A percentile compares a stretch with the other conserved stretches of the same genome.
Evolutionary conservation across 2,329 filamentous ascomycete species (phyloP).

Genomic region (Cryphonectria naterciae): DNA sequence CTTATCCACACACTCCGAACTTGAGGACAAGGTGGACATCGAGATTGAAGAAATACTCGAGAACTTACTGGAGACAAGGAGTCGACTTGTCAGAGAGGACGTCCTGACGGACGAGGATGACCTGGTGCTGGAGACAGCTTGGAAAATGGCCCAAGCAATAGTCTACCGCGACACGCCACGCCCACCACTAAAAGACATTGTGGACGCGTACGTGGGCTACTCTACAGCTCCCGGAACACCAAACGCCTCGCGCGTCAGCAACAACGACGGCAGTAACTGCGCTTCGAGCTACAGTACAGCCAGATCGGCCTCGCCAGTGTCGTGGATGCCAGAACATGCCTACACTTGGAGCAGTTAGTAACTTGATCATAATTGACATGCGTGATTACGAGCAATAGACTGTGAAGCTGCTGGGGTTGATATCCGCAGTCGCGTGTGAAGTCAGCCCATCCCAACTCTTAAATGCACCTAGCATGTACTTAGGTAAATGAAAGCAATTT

Average conservation of each 20-base stretch:
- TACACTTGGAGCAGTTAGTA: neutral
- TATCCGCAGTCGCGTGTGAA: too few relatives aligned
- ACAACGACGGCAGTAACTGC: neutral
- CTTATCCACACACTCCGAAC: neutral
- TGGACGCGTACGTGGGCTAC: neutral
- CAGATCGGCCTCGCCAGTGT: neutral
- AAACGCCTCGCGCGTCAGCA: neutral
- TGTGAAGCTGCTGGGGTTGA: too few relatives aligned
- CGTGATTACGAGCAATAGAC: too few relatives aligned
- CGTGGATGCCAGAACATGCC: neutral
- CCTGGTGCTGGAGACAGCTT: neutral
- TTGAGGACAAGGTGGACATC: neutral
- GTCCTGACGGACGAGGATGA: neutral
- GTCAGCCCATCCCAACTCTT: too few relatives aligned
- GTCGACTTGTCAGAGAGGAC: neutral
- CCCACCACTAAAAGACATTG: neutral
- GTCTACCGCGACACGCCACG: neutral
- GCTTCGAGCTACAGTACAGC: neutral
- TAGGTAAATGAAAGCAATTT: too few relatives aligned
- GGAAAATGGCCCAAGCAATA: neutral
- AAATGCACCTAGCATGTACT: too few relatives aligned
- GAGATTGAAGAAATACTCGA: neutral
- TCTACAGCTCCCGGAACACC: neutral
- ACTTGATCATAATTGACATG: neutral
- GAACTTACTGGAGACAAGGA: neutral